phyloP scores from a whole-genome alignment of 2,329 filamentous ascomycete genomes.

The Sporothrix luriei region DNA sequence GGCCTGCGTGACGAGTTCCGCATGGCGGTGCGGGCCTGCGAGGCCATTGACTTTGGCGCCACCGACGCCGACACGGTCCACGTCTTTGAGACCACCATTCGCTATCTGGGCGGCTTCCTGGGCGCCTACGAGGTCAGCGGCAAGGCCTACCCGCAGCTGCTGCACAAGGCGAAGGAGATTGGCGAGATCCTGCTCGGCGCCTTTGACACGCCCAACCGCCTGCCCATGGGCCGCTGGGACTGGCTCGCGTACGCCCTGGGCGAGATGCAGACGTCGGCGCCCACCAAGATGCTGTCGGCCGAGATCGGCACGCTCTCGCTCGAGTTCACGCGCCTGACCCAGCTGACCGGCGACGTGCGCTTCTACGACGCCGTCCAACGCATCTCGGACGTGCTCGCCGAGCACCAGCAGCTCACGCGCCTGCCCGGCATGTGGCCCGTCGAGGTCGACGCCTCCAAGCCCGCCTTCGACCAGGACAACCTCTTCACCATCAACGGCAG shows the following conservation, averaged over 20 bases:
- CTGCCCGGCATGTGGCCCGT: constrained; percentile 67
- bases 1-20: constrained; percentile 66
- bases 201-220: constrained; percentile 69
- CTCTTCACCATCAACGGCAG: constrained; percentile 59
- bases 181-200: constrained; percentile 66
- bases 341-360: constrained; percentile 61
- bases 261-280: constrained; percentile 49
- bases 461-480: constrained; percentile 59
- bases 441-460: constrained; percentile 54
- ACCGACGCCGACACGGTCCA: constrained; percentile 58
- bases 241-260: constrained; percentile 54
- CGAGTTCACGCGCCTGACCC: constrained; percentile 66
- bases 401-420: constrained; percentile 55
- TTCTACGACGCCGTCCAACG: constrained; percentile 65
- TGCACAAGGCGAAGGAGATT: constrained; percentile 65
- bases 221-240: constrained; percentile 63
- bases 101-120: constrained; percentile 69
- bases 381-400: constrained; percentile 59
- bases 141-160: constrained; percentile 54
- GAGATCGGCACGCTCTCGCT: constrained; percentile 62
- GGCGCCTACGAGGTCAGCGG: constrained; percentile 70
- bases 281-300: constrained; percentile 46
- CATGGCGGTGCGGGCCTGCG: constrained; percentile 61
- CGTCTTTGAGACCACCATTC: constrained; percentile 71
- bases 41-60: constrained; percentile 62